These are phyloP conservation scores for Phialophora tarda DNA, from an alignment of 2,329 filamentous ascomycete species.

Conservation along the genomic window DNA sequence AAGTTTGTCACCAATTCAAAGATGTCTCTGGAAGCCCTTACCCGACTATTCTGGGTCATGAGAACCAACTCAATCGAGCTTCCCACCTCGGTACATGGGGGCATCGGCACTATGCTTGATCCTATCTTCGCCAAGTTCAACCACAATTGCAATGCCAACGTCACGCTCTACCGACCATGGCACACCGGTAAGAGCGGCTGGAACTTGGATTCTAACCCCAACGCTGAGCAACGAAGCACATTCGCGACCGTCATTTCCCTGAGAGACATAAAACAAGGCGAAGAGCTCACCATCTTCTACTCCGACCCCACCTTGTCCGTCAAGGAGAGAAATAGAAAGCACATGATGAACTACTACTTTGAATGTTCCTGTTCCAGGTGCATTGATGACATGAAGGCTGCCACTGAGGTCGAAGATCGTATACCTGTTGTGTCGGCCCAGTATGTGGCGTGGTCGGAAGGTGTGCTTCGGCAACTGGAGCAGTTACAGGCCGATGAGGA, in stretches of 20 bases:
- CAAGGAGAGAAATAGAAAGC: conserved; percentile 56
- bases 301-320: conserved; percentile 61
- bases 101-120: conserved; percentile 64
- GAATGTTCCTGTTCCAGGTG: conserved; percentile 56
- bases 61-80: conserved; percentile 64
- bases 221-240: conserved; percentile 15
- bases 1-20: conserved; percentile 58
- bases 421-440: conserved; percentile 16
- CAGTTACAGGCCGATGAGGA: not conserved
- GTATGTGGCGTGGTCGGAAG: conserved; percentile 22
- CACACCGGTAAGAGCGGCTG: conserved; percentile 31
- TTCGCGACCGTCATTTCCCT: conserved; percentile 41
- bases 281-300: conserved; percentile 67
- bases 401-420: conserved; percentile 8
- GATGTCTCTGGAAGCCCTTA: conserved; percentile 50
- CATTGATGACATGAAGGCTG: conserved; percentile 17
- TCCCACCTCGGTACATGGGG: conserved; percentile 61
- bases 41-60: conserved; percentile 47
- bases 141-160: conserved; percentile 67
- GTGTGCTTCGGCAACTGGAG: conserved; percentile 3
- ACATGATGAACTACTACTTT: conserved; percentile 63
- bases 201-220: conserved; percentile 40
- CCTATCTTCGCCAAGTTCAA: conserved; percentile 62
- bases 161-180: conserved; percentile 49
- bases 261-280: conserved; percentile 57